phyloP scores from a whole-genome alignment of 2,329 filamentous ascomycete species.

The Penicillium decumbens region DNA sequence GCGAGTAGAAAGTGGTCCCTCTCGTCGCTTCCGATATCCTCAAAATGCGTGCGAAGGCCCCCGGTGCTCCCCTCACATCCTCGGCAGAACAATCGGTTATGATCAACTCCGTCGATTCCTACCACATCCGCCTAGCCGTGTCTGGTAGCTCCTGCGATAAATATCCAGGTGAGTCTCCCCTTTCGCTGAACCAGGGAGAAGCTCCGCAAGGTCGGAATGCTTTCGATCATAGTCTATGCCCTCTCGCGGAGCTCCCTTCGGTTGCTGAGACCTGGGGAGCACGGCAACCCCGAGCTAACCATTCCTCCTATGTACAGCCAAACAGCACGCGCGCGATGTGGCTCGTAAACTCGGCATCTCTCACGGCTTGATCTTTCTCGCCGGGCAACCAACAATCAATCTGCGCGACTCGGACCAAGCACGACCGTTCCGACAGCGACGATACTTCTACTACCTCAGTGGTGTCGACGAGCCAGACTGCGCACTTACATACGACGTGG shows the following conservation, averaged over 20 bases:
- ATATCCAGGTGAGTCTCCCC: constrained; percentile 36
- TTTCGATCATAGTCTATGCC: constrained; percentile 1
- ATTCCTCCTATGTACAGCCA: constrained; percentile 35
- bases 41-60: constrained; percentile 15
- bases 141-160: constrained; percentile 34
- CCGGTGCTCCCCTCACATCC: constrained; percentile 3
- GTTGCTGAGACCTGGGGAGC: constrained; percentile 1
- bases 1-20: constrained; percentile 6
- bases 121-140: constrained; percentile 30
- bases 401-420: constrained; percentile 58
- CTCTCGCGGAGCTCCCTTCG: constrained; percentile 1
- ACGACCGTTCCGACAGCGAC: constrained; percentile 54
- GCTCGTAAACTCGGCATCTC: constrained; percentile 41
- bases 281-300: constrained; percentile 9
- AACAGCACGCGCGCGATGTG: constrained; percentile 48
- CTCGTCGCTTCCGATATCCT: constrained; percentile 1
- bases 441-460: constrained; percentile 60
- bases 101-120: constrained; percentile 26
- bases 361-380: constrained; percentile 54
- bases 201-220: constrained; percentile 2
- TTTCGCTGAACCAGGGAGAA: background rate
- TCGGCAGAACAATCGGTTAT: constrained; percentile 12
- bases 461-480: constrained; percentile 54
- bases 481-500: constrained; percentile 55
- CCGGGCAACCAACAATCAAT: constrained; percentile 47